A percentile compares a stretch with the other conserved stretches of the same genome.
Evolutionary conservation across 1,284 basidiomycete species (phyloP).

Genomic region (Cutaneotrichosporon sp.): DNA sequence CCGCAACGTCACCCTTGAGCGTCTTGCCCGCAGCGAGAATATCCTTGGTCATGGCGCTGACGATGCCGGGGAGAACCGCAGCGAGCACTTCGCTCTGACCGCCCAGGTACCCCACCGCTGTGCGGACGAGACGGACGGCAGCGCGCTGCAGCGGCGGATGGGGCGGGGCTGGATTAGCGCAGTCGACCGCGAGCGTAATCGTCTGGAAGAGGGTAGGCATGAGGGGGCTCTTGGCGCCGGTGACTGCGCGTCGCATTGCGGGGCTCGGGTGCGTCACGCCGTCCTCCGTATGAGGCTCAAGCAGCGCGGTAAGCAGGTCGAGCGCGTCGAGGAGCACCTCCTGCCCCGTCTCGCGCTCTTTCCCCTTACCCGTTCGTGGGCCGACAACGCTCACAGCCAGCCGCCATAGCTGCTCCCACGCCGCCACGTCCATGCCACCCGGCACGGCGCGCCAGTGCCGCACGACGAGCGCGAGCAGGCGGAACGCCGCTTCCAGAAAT

Average conservation of each 20-base stretch:
- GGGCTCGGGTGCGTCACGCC: constrained; percentile 50
- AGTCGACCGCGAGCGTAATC: constrained; percentile 61
- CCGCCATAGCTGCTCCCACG: constrained; percentile 78
- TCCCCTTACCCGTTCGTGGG: constrained; percentile 60
- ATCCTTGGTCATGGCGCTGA: constrained; percentile 67
- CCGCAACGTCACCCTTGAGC: constrained; percentile 47
- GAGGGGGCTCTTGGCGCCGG: constrained; percentile 50
- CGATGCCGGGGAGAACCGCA: constrained; percentile 71
- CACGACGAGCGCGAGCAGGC: constrained; percentile 58
- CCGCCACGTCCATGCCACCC: constrained; percentile 52
- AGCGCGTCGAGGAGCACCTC: constrained; percentile 36
- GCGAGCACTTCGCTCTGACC: constrained; percentile 55
- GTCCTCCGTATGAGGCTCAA: constrained; percentile 22
- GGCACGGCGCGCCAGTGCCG: constrained; percentile 72
- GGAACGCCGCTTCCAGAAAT: constrained; percentile 67
- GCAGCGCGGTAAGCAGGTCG: constrained; percentile 29
- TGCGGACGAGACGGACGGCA: constrained; percentile 59
- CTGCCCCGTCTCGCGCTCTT: constrained; percentile 44
- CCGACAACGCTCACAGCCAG: constrained; percentile 58
- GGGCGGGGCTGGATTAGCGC: constrained; percentile 53
- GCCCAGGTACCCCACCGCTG: constrained; percentile 61
- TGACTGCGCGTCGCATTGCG: constrained; percentile 51
- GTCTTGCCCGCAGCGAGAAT: constrained; percentile 39
- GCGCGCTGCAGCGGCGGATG: constrained; percentile 59
- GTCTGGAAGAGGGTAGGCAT: constrained; percentile 77